Evolutionary conservation across 148 eudicot genomes (phyloP), one percentile per base, ranked within the genome.

Genomic region (Fagopyrum tataricum): DNA sequence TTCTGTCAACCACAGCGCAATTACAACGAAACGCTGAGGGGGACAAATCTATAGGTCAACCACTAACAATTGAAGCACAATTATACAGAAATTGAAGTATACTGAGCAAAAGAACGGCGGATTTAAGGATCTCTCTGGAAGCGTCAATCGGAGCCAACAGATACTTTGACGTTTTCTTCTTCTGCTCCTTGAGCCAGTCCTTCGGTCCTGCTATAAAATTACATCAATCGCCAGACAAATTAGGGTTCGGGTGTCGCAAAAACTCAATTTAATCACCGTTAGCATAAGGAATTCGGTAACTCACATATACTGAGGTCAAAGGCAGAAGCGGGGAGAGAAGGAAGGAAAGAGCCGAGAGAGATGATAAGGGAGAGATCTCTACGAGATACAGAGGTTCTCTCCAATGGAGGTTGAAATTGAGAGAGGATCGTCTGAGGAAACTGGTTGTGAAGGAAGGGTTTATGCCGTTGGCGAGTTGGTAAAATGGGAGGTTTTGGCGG

Each of bases 131-230:
- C 58, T 88, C 83, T 53, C 89, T 84, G 3, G 98, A 91, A 49
- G 91, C 97, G 41, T 87, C 89, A 43, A 94, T 90, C 0, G 98
- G 97, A 64, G 97, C 98, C 66, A 94, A 73, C 12, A 94, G 82
- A 74, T 82, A 91, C 79, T 80, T 89, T 4, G 86, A 72, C 1
- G 96, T 80, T 80, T 93, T 93, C 93, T 88, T 93, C 87, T 93
- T 93, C 67, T 93, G 98, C 79, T 91, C 97, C 64, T 78, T 89
- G 39, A 93, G 82, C 98, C 98, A 93, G 46, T 93, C 98, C 72
- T 89, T 94, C 12, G 98, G 97, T 88, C 98, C 98, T 83, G 98
- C 98, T 94, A 84, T 40, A 72, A 55, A 6, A 58, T 6, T 9
- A 58, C 49, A 23, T 2, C 10, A 23, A 39, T 21, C 23, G 44